Evolutionary conservation across 768 basidiomycete genomes (phyloP).

Genomic region (Multifurca ochricompacta): DNA sequence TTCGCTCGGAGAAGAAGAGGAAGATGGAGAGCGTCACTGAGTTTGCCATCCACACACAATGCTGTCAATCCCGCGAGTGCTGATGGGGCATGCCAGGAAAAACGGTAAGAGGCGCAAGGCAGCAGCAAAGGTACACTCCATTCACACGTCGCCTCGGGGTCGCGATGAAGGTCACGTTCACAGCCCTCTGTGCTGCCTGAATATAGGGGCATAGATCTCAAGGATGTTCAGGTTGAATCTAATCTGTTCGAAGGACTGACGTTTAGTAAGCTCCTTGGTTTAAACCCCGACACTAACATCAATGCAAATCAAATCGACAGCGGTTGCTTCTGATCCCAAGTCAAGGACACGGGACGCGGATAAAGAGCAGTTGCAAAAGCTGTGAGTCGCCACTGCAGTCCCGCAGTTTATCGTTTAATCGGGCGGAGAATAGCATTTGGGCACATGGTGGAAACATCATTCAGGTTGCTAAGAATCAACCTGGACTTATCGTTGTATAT

Average conservation of each 20-base stretch:
- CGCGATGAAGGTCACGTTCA: not conserved
- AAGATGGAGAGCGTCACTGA: slow-evolving; percentile 58
- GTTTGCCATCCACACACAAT: slow-evolving; percentile 26
- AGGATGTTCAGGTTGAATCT: slow-evolving; percentile 50
- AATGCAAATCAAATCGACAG: slow-evolving; percentile 30
- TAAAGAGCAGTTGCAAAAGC: slow-evolving; percentile 58
- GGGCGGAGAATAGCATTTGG: slow-evolving; percentile 54
- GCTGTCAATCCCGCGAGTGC: not conserved
- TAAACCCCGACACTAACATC: not conserved
- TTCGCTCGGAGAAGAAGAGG: slow-evolving; percentile 61
- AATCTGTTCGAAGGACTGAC: slow-evolving; percentile 66
- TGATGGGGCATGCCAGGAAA: slow-evolving; percentile 9
- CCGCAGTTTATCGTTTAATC: not conserved
- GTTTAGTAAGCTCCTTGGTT: slow-evolving; percentile 60
- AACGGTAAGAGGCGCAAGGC: slow-evolving; percentile 47
- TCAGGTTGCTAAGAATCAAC: slow-evolving; percentile 51
- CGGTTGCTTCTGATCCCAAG: slow-evolving; percentile 69
- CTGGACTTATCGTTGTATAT: slow-evolving; percentile 53
- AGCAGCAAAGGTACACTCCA: slow-evolving; percentile 35
- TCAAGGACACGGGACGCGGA: slow-evolving; percentile 59
- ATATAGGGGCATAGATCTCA: slow-evolving; percentile 57
- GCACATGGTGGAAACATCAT: slow-evolving; percentile 59
- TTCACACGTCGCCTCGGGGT: not conserved
- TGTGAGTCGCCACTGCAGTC: slow-evolving; percentile 37
- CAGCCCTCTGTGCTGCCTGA: slow-evolving; percentile 57